A percentile compares a stretch with the other conserved stretches of the same genome.
Conservation (phyloP, 2,329 filamentous ascomycete genomes). For the Magnaporthiopsis rhizophila region DNA sequence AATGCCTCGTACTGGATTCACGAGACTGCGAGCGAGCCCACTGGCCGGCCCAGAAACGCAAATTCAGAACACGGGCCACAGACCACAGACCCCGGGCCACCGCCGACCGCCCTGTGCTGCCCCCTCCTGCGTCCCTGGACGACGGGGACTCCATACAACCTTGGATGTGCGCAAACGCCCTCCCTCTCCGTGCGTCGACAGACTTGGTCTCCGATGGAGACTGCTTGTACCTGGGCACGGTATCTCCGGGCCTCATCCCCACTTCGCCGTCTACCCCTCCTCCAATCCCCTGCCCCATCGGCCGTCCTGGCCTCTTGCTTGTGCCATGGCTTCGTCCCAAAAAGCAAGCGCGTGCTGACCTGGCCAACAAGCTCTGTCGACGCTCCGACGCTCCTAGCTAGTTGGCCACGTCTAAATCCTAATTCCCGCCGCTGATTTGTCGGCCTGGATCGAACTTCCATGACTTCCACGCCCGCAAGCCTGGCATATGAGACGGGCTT, state of each 20-base stretch:
- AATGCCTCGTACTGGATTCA: too few relatives aligned
- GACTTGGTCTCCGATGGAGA: too few relatives aligned
- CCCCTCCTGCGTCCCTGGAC: too few relatives aligned
- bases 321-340: neutral
- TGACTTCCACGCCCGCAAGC: neutral
- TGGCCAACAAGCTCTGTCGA: neutral
- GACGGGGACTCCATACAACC: too few relatives aligned
- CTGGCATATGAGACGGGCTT: constrained; percentile 3
- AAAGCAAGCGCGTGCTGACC: constrained; percentile 14
- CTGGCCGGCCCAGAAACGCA: too few relatives aligned
- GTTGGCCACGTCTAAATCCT: constrained; percentile 11
- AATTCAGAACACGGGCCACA: too few relatives aligned
- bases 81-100: too few relatives aligned
- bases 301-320: neutral
- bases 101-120: too few relatives aligned
- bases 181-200: too few relatives aligned
- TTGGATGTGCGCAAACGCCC: too few relatives aligned
- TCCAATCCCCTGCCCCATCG: neutral
- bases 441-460: constrained; percentile 15
- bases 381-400: constrained; percentile 11
- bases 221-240: too few relatives aligned
- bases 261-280: neutral
- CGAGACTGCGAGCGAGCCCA: too few relatives aligned
- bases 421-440: constrained; percentile 21
- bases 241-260: neutral